Evolutionary conservation across 495 filamentous ascomycete genomes (phyloP).

Genomic region (Evernia prunastri): DNA sequence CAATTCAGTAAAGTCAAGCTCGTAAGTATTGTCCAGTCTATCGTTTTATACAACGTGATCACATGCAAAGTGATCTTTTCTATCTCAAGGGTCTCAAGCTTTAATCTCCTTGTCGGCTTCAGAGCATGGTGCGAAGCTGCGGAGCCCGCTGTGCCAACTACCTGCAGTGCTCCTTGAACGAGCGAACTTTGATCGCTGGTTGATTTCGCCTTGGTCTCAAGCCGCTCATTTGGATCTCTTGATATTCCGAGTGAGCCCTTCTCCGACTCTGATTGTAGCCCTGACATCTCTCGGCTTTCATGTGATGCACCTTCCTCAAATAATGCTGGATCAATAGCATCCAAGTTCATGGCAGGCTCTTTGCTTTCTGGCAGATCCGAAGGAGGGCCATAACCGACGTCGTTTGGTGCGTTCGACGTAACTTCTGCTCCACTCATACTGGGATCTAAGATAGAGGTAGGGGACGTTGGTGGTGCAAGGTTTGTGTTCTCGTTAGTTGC

Average conservation of each 20-base stretch:
- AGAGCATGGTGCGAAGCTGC: background rate
- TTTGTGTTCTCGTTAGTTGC: background rate
- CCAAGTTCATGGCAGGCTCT: background rate
- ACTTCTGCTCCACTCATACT: background rate
- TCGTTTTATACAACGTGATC: slow-evolving; percentile 56
- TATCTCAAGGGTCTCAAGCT: slow-evolving; percentile 69
- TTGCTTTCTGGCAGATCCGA: background rate
- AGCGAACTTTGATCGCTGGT: background rate
- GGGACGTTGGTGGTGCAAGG: background rate
- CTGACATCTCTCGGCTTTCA: slow-evolving; percentile 7
- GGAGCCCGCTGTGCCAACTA: background rate
- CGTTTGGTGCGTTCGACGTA: background rate
- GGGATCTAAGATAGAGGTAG: background rate
- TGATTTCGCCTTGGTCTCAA: background rate
- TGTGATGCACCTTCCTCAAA: background rate
- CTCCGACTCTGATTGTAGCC: background rate
- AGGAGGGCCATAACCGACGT: background rate
- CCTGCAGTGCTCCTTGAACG: background rate
- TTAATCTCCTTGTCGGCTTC: slow-evolving; percentile 42
- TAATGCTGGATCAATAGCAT: slow-evolving; percentile 19
- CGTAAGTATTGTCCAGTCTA: slow-evolving; percentile 77
- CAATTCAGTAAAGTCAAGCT: slow-evolving; percentile 78
- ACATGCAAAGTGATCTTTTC: slow-evolving; percentile 74
- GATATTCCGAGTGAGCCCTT: background rate
- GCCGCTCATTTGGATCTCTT: background rate